Conservation (phyloP, 1,139 yeast genomes). For the Blastobotrys persicus region DNA sequence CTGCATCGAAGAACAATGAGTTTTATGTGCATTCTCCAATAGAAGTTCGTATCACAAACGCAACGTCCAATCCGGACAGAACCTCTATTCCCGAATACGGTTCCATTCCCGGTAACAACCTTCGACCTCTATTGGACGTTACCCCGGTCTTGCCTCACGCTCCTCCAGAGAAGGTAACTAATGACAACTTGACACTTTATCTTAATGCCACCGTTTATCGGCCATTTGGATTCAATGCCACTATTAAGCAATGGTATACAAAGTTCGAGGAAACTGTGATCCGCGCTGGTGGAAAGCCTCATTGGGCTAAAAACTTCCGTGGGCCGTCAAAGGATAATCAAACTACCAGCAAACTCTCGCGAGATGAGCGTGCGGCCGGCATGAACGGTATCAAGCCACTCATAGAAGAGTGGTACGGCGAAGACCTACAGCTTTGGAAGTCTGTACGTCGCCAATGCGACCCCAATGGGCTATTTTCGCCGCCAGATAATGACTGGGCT, state of each 20-base stretch:
- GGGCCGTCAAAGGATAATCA: slow-evolving; percentile 46
- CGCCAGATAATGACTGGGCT: slow-evolving; percentile 67
- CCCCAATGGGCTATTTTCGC: slow-evolving; percentile 76
- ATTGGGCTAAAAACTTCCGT: slow-evolving; percentile 98
- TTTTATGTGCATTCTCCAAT: slow-evolving; percentile 93
- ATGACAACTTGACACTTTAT: slow-evolving; percentile 78
- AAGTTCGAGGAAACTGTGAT: slow-evolving; percentile 76
- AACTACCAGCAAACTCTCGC: slow-evolving; percentile 7
- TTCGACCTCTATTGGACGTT: slow-evolving; percentile 77
- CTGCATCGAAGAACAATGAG: slow-evolving; percentile 58
- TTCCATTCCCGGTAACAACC: slow-evolving; percentile 77
- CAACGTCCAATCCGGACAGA: slow-evolving; percentile 48
- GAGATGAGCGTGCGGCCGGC: slow-evolving; percentile 31
- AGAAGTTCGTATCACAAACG: slow-evolving; percentile 90
- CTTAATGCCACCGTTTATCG: slow-evolving; percentile 94
- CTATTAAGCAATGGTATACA: slow-evolving; percentile 77
- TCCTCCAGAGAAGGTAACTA: slow-evolving; percentile 43
- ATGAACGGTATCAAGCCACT: slow-evolving; percentile 77
- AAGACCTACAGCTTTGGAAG: slow-evolving; percentile 59
- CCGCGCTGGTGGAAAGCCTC: slow-evolving; percentile 88
- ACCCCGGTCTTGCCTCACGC: slow-evolving; percentile 66
- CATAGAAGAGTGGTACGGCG: slow-evolving; percentile 79
- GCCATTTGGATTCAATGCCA: slow-evolving; percentile 76
- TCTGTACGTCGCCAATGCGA: slow-evolving; percentile 63
- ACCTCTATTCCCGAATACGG: slow-evolving; percentile 42